Percentiles rank a stretch among this genome's conserved stretches.
These are phyloP conservation scores for Pistacia vera DNA, from an alignment of 345 rosid genomes.

Conservation along the genomic window DNA sequence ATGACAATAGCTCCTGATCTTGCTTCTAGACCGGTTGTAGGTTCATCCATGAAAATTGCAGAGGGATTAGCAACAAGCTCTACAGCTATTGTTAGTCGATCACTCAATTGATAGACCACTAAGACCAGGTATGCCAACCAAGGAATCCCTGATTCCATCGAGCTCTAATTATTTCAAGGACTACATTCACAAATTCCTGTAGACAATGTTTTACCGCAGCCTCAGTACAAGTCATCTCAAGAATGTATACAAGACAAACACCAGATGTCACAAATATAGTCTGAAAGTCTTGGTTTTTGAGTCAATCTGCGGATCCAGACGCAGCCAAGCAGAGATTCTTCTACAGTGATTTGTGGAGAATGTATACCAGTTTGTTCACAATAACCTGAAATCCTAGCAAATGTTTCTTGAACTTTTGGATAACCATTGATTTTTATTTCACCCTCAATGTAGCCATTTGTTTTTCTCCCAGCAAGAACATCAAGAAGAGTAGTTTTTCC, in stretches of 20 bases:
- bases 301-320: slow-evolving; percentile 39
- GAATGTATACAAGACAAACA: background rate
- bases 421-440: slow-evolving; percentile 50
- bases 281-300: slow-evolving; percentile 36
- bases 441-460: slow-evolving; percentile 38
- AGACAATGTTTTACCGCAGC: background rate
- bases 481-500: slow-evolving; percentile 59
- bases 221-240: background rate
- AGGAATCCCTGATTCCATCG: background rate
- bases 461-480: slow-evolving; percentile 53
- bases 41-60: slow-evolving; percentile 11
- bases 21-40: background rate
- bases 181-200: slow-evolving; percentile 9
- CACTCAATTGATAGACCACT: slow-evolving; percentile 13
- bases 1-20: slow-evolving; percentile 9
- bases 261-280: background rate
- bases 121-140: background rate
- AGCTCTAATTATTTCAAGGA: background rate
- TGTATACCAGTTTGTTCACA: slow-evolving; percentile 42
- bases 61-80: slow-evolving; percentile 14
- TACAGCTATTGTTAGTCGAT: slow-evolving; percentile 3
- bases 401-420: slow-evolving; percentile 46
- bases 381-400: slow-evolving; percentile 52
- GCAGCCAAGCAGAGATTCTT: slow-evolving; percentile 56
- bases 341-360: slow-evolving; percentile 45